Base-by-base conservation (phyloP, 306 rosid genomes). In the Neltuma alba region DNA sequence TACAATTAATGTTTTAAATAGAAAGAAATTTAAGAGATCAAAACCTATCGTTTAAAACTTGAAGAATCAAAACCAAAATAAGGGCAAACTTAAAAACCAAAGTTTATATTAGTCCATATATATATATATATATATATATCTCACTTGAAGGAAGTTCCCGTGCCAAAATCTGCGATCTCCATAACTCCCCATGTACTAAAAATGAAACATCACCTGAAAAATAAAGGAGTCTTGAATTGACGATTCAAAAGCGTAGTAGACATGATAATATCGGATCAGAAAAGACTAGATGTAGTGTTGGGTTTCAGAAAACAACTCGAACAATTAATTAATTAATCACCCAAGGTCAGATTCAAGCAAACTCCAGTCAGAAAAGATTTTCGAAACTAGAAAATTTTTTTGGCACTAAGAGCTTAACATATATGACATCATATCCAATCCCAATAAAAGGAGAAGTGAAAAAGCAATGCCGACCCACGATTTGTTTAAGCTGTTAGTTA, bases 401-500 rank as follows among this genome's bases (percentile, higher is more conserved):
- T 42, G 48, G 34, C 38, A 6, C 69, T 30, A 28, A 47, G 33
- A 72, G 33, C 37, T 14, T 63, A 65, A 23, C 74, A 23, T 31
- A 9, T 8, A 2, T 33, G 2, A 2, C 45, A 65, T 23, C 74
- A 37, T 41, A 9, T 12, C 54, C 40, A 41, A 45, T 47, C 36
- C 28, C 70, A 42, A 2, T 14, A 18, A 52, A 67, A 25, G 9
- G 7, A 44, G 67, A 2, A 33, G 4, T 33, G 3, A n/a, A n/a
- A n/a, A n/a, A n/a, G n/a, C n/a, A n/a, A n/a, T n/a, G n/a, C n/a
- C n/a, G n/a, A n/a, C n/a, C n/a, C 79, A 67, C 20, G 55, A 44
- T 68, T 47, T 48, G 70, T 79, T 37, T 79, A 31, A 54, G 74
- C 76, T n/a, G n/a, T n/a, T n/a, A 72, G 72, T 78, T 36, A 0